Percentiles rank a stretch among this genome's conserved stretches.
These are phyloP conservation scores for Scedosporium minutisporum DNA, from an alignment of 2,329 filamentous ascomycete genomes.

Conservation along the genomic window DNA sequence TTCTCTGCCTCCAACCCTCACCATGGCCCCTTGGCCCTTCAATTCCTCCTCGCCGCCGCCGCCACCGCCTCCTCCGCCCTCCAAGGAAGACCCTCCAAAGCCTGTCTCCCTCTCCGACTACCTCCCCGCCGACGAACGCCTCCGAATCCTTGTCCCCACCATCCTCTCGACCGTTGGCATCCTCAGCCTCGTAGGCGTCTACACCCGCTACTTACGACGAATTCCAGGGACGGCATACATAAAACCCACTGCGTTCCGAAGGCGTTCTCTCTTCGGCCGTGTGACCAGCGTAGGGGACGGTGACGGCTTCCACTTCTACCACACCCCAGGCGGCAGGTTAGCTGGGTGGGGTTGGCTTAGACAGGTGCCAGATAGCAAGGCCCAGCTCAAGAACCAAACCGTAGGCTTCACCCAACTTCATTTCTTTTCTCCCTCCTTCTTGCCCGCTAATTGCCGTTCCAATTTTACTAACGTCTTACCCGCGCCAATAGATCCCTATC, in stretches of 20 bases:
- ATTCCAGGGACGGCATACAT: slow-evolving; percentile 72
- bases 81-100: not conserved
- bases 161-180: slow-evolving; percentile 27
- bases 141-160: slow-evolving; percentile 15
- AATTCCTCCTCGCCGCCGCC: not conserved
- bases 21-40: slow-evolving; percentile 7
- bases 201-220: slow-evolving; percentile 70
- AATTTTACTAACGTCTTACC: not conserved
- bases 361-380: slow-evolving; percentile 58
- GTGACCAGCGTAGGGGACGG: slow-evolving; percentile 95
- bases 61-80: not conserved
- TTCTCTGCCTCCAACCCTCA: not conserved
- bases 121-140: slow-evolving; percentile 1
- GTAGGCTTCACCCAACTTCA: slow-evolving; percentile 35
- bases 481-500: slow-evolving; percentile 62
- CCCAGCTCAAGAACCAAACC: slow-evolving; percentile 65
- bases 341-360: slow-evolving; percentile 91
- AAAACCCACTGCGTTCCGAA: slow-evolving; percentile 63
- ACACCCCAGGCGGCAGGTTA: slow-evolving; percentile 82
- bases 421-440: not conserved
- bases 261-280: slow-evolving; percentile 66
- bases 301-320: slow-evolving; percentile 89
- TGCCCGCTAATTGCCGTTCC: not conserved
- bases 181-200: slow-evolving; percentile 39
- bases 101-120: not conserved